Evolutionary conservation across 2,329 filamentous ascomycete species (phyloP).

Genomic region (Ophiosphaerella herpotricha): DNA sequence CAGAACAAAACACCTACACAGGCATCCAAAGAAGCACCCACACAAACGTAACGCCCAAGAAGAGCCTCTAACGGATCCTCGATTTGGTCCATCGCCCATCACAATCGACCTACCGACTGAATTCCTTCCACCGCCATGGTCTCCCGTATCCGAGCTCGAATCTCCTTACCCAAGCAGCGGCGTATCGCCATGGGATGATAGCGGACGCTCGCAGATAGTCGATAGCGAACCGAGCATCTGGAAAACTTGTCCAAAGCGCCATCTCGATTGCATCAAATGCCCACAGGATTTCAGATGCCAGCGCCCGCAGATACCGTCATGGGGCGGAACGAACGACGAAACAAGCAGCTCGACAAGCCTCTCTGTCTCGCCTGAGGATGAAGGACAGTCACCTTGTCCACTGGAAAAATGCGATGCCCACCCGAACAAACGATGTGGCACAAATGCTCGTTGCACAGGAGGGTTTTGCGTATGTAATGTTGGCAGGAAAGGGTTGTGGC

Average conservation of each 20-base stretch:
- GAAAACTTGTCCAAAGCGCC: constrained; percentile 6
- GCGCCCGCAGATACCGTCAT: neutral
- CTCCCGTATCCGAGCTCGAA: constrained; percentile 7
- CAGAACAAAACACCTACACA: neutral
- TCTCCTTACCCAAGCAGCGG: constrained; percentile 10
- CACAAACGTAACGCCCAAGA: neutral
- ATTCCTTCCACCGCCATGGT: constrained; percentile 14
- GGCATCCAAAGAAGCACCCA: neutral
- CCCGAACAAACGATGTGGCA: neutral
- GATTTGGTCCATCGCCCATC: neutral
- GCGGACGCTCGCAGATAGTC: constrained; percentile 14
- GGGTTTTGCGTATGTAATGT: constrained; percentile 11
- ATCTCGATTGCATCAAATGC: constrained; percentile 18
- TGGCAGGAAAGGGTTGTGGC: constrained; percentile 7
- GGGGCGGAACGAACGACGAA: neutral
- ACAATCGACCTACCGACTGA: constrained; percentile 1
- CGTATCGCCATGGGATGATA: constrained; percentile 15
- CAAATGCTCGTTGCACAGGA: constrained; percentile 3
- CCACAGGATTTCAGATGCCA: constrained; percentile 12
- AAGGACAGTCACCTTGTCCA: constrained; percentile 3
- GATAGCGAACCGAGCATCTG: constrained; percentile 10
- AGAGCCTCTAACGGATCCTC: neutral
- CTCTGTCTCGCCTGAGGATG: neutral
- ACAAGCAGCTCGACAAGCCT: neutral
- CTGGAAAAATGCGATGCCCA: constrained; percentile 6